Percentiles rank a stretch among this genome's conserved stretches.
These are phyloP conservation scores for Aegilops bicornis DNA, from an alignment of 176 grass and related monocot genomes.

Conservation along the genomic window DNA sequence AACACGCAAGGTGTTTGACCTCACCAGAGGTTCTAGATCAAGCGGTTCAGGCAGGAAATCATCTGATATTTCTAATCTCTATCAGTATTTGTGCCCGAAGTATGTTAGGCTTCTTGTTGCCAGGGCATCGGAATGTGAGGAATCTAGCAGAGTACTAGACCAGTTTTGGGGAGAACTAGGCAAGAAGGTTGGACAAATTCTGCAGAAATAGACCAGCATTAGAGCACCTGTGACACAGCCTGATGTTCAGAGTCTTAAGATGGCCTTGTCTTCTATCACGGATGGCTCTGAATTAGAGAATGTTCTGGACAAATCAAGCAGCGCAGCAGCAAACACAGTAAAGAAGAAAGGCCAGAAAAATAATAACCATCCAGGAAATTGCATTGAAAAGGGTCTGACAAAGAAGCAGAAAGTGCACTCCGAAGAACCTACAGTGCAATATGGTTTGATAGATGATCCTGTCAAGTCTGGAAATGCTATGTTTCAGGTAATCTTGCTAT, in stretches of 20 bases:
- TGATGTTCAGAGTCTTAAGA: too few species aligned
- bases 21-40: constrained; percentile 31
- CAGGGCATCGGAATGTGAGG: constrained; percentile 57
- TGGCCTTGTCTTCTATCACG: too few species aligned
- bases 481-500: constrained; percentile 45
- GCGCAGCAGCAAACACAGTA: constrained; percentile 13
- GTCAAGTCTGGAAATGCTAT: background rate
- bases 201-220: constrained; percentile 55
- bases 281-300: too few species aligned
- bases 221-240: constrained; percentile 18
- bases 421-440: constrained; percentile 23
- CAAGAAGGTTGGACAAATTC: constrained; percentile 43
- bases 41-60: constrained; percentile 21
- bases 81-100: constrained; percentile 9
- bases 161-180: constrained; percentile 46
- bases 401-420: constrained; percentile 37
- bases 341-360: constrained; percentile 34
- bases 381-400: constrained; percentile 42
- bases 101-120: constrained; percentile 16
- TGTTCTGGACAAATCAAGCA: too few species aligned
- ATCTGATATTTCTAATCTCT: constrained; percentile 58
- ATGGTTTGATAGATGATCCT: background rate
- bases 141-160: constrained; percentile 51
- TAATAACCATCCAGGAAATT: constrained; percentile 36
- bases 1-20: constrained; percentile 35